Conservation (phyloP, 768 basidiomycete species). For the Suillus lakei region DNA sequence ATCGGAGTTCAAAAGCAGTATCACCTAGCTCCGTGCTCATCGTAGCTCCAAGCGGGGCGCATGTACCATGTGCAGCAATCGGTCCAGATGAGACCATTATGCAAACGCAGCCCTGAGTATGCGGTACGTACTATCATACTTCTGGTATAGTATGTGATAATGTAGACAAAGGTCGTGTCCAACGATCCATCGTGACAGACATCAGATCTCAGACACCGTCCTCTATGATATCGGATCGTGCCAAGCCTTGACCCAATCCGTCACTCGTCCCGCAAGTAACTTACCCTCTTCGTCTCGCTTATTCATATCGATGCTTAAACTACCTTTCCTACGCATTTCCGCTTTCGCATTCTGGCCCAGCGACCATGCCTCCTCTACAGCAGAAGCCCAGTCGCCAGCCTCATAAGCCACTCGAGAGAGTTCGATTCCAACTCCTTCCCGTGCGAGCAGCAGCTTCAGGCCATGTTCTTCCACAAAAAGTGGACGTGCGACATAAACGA, state of each 20-base stretch:
- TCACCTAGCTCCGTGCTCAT: not conserved
- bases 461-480: conserved; percentile 85
- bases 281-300: conserved; percentile 46
- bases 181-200: not conserved
- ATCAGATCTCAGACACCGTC: not conserved
- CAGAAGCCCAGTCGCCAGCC: conserved; percentile 70
- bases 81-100: not conserved
- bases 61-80: not conserved
- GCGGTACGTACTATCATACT: not conserved
- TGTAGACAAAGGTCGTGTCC: not conserved
- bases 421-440: conserved; percentile 72
- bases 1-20: not conserved
- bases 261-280: conserved; percentile 51
- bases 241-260: conserved; percentile 50
- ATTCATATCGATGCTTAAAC: conserved; percentile 41
- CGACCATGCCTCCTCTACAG: conserved; percentile 61
- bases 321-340: conserved; percentile 48
- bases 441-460: conserved; percentile 62
- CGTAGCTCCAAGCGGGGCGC: not conserved
- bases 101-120: not conserved
- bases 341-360: conserved; percentile 53
- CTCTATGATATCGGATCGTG: conserved; percentile 1
- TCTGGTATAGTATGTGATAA: not conserved
- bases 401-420: conserved; percentile 69
- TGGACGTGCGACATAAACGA: conserved; percentile 80